A percentile compares a stretch with the other conserved stretches of the same genome.
Conservation (phyloP, 148 eudicot genomes). For the Rhododendron simsii region DNA sequence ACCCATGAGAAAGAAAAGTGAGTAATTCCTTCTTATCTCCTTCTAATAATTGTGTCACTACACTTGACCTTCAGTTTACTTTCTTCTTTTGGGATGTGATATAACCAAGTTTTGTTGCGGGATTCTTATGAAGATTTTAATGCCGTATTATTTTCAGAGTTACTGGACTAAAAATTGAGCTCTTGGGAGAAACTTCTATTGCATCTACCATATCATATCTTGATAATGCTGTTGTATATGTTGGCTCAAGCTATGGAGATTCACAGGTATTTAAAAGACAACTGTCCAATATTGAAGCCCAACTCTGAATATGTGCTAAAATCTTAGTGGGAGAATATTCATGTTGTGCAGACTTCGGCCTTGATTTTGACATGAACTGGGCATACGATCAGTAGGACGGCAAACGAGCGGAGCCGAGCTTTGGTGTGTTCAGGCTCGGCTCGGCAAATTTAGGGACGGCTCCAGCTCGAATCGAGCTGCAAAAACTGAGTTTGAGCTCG, state of each 20-base stretch:
- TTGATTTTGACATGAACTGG: background rate
- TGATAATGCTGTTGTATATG: slow-evolving; percentile 88
- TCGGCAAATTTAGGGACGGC: too few species aligned
- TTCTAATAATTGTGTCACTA: background rate
- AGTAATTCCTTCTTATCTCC: slow-evolving; percentile 23
- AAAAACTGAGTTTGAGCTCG: too few species aligned
- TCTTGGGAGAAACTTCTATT: slow-evolving; percentile 88
- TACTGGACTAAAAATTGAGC: slow-evolving; percentile 97
- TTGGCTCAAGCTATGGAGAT: slow-evolving; percentile 98
- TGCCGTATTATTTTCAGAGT: slow-evolving; percentile 49
- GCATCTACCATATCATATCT: slow-evolving; percentile 93
- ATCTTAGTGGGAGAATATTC: background rate
- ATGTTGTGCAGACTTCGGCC: background rate
- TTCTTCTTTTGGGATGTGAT: background rate
- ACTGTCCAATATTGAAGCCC: background rate
- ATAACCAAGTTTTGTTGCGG: slow-evolving; percentile 6
- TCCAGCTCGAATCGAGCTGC: too few species aligned
- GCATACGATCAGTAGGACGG: background rate
- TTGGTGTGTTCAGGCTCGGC: too few species aligned
- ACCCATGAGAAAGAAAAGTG: slow-evolving; percentile 94
- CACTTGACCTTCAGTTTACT: background rate
- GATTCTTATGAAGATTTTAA: background rate
- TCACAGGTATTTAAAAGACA: slow-evolving; percentile 64
- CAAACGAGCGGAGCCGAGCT: too few species aligned
- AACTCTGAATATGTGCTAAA: background rate